Percentiles rank a stretch among this genome's conserved stretches.
phyloP scores from a whole-genome alignment of 371 early-diverging fungal species.

The Haplosporangium sp. region DNA sequence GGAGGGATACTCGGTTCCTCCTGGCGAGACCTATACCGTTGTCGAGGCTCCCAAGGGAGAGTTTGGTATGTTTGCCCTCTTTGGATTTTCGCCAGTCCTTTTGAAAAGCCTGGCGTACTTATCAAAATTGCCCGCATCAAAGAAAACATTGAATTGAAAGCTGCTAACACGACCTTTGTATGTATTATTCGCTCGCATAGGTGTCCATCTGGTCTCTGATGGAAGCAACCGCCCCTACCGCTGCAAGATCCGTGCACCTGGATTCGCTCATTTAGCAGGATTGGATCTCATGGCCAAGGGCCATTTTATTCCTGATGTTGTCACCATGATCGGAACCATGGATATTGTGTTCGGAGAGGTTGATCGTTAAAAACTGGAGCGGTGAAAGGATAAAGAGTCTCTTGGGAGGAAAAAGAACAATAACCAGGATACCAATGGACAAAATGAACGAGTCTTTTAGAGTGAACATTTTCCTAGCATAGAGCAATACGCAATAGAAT shows the following conservation, averaged over 20 bases:
- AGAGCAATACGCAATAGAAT: too few relatives aligned
- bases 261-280: constrained; percentile 94
- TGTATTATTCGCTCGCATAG: constrained; percentile 1
- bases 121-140: too few relatives aligned
- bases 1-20: constrained; percentile 96
- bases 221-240: constrained; percentile 95
- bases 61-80: constrained; percentile 70
- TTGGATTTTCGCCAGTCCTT: too few relatives aligned
- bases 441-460: too few relatives aligned
- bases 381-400: too few relatives aligned
- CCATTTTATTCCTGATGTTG: constrained; percentile 95
- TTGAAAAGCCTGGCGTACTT: too few relatives aligned
- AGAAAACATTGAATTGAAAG: too few relatives aligned
- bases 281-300: constrained; percentile 90
- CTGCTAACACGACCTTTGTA: not conserved
- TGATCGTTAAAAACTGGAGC: constrained; percentile 66
- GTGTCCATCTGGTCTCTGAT: constrained; percentile 61
- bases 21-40: constrained; percentile 97
- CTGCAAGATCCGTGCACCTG: constrained; percentile 97
- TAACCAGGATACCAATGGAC: too few relatives aligned
- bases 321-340: constrained; percentile 71
- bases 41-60: constrained; percentile 99
- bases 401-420: too few relatives aligned
- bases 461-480: too few relatives aligned
- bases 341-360: constrained; percentile 98